Percentiles rank a stretch among this genome's conserved stretches.
Conservation (phyloP, 805 yeast species). For the Wickerhamomyces strasburgensis region DNA sequence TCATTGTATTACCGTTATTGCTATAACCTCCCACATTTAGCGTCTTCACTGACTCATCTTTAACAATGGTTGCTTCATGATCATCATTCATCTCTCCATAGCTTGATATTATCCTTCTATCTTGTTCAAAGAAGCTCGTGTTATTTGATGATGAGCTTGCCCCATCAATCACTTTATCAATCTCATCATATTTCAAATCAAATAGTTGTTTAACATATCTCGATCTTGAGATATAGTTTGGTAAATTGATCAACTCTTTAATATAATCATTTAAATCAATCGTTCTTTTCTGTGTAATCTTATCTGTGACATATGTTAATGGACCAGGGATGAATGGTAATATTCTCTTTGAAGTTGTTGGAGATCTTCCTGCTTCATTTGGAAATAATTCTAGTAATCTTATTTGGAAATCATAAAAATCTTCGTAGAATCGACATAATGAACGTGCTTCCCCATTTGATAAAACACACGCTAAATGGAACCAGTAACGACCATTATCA, state of each 20-base stretch:
- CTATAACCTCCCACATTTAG: conserved; percentile 5
- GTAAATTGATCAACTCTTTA: conserved; percentile 59
- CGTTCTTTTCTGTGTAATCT: conserved; percentile 50
- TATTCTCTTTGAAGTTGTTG: conserved; percentile 67
- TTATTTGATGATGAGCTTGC: too few species aligned
- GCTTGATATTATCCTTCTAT: conserved; percentile 5
- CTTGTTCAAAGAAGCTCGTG: conserved; percentile 7
- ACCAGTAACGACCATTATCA: conserved; percentile 88
- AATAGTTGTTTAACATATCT: conserved; percentile 68
- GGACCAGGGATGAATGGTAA: conserved; percentile 97
- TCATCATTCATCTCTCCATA: conserved; percentile 8
- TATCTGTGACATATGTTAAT: conserved; percentile 81
- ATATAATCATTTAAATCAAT: conserved; percentile 54
- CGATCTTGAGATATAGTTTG: conserved; percentile 68
- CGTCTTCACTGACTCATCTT: conserved; percentile 22
- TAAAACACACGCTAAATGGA: conserved; percentile 61
- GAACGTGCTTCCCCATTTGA: conserved; percentile 65
- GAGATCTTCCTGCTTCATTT: conserved; percentile 80
- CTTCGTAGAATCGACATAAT: conserved; percentile 88
- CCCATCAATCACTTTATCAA: conserved; percentile 27
- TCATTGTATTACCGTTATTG: conserved; percentile 4
- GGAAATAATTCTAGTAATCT: conserved; percentile 79
- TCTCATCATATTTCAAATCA: conserved; percentile 38
- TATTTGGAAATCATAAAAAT: conserved; percentile 91
- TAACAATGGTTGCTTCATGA: conserved; percentile 27